A percentile compares a stretch with the other conserved stretches of the same genome.
phyloP scores from a whole-genome alignment of 805 yeast species.

The Candida xyloterini region DNA sequence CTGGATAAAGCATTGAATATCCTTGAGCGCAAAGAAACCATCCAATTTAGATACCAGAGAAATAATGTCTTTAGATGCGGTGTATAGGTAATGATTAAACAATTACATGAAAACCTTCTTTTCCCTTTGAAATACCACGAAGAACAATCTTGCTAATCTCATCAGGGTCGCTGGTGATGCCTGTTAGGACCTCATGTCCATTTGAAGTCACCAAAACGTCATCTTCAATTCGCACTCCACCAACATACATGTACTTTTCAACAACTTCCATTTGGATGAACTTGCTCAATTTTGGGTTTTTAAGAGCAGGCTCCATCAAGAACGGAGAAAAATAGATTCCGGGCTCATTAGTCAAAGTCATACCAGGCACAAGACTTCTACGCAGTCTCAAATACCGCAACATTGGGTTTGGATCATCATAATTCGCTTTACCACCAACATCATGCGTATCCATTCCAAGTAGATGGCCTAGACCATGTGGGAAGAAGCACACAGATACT shows the following conservation, averaged over 20 bases:
- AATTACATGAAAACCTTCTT: slow-evolving; percentile 56
- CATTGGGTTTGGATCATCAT: slow-evolving; percentile 77
- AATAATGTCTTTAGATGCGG: slow-evolving; percentile 76
- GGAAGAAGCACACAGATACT: slow-evolving; percentile 77
- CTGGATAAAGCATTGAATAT: slow-evolving; percentile 79
- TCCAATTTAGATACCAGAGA: slow-evolving; percentile 84
- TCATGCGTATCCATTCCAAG: slow-evolving; percentile 96
- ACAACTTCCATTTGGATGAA: slow-evolving; percentile 65
- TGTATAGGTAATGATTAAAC: slow-evolving; percentile 34
- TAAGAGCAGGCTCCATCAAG: slow-evolving; percentile 61
- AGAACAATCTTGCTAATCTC: slow-evolving; percentile 78
- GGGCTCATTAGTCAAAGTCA: slow-evolving; percentile 94
- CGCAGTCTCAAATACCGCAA: slow-evolving; percentile 78
- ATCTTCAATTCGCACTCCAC: slow-evolving; percentile 98
- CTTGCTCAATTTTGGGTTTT: slow-evolving; percentile 46
- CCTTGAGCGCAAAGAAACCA: slow-evolving; percentile 82
- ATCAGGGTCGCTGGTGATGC: slow-evolving; percentile 79
- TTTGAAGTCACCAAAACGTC: slow-evolving; percentile 73
- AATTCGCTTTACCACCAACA: slow-evolving; percentile 86
- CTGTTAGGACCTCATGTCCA: slow-evolving; percentile 81
- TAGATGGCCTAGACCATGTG: slow-evolving; percentile 94
- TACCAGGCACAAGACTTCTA: slow-evolving; percentile 63
- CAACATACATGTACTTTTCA: slow-evolving; percentile 78
- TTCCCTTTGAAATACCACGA: slow-evolving; percentile 61
- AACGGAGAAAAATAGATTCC: slow-evolving; percentile 90